phyloP scores from a whole-genome alignment of 441 rosid genomes.

The Adansonia gregorii region DNA sequence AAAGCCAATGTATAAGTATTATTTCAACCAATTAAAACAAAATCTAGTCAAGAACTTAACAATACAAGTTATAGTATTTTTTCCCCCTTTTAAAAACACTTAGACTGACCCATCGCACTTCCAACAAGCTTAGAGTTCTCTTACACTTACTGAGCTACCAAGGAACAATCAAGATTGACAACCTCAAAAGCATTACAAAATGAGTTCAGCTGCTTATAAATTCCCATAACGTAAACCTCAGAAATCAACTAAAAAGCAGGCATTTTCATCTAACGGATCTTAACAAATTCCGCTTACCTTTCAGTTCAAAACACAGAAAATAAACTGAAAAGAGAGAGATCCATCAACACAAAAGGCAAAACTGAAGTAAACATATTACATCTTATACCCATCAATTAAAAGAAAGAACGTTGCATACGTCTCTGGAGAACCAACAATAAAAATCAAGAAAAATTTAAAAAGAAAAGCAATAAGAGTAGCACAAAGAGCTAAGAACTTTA shows the following conservation, averaged over 20 bases:
- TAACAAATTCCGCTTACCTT: neutral
- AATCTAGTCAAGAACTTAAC: constrained; percentile 3
- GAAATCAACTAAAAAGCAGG: neutral
- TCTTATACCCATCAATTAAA: neutral
- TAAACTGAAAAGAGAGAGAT: neutral
- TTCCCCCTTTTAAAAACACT: neutral
- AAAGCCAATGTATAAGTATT: neutral
- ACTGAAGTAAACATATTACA: neutral
- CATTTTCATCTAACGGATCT: neutral
- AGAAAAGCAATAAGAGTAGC: neutral
- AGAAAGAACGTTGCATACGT: neutral
- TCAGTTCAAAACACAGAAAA: constrained; percentile 8
- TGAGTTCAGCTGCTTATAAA: neutral
- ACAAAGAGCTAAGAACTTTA: neutral
- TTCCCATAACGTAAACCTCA: neutral
- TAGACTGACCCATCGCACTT: neutral
- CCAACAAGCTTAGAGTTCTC: constrained; percentile 9
- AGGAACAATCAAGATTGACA: neutral
- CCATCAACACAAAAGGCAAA: neutral
- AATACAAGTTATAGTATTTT: neutral
- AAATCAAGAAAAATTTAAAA: neutral
- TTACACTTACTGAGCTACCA: constrained; percentile 4
- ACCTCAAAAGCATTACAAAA: neutral
- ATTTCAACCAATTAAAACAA: neutral
- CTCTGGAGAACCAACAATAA: neutral